phyloP scores from a whole-genome alignment of 2,329 filamentous ascomycete genomes.

The Apiospora kogelbergensis region DNA sequence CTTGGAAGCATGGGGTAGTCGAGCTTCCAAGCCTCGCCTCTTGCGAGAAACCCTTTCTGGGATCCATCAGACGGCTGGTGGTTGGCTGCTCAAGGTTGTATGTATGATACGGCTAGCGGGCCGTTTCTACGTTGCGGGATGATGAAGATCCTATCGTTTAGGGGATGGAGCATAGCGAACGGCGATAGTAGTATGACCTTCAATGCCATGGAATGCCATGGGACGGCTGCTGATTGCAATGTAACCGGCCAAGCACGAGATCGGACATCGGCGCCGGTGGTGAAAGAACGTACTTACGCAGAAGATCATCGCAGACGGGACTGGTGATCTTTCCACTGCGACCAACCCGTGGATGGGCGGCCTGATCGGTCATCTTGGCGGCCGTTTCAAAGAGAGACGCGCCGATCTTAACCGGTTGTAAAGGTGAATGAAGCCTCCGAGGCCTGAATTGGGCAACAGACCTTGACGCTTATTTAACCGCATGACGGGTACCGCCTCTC shows the following conservation, averaged over 20 bases:
- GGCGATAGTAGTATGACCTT: background rate
- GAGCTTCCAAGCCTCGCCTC: background rate
- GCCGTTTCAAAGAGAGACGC: background rate
- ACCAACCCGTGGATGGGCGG: background rate
- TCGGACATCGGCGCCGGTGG: background rate
- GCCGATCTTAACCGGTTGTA: background rate
- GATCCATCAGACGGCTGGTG: too few species aligned
- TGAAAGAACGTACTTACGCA: background rate
- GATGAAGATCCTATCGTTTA: background rate
- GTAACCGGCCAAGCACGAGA: background rate
- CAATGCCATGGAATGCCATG: slow-evolving; percentile 3
- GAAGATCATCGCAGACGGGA: background rate
- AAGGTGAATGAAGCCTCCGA: background rate
- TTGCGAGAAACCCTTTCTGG: too few species aligned
- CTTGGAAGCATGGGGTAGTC: background rate
- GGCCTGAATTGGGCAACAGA: background rate
- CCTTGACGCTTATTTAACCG: background rate
- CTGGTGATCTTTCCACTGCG: background rate
- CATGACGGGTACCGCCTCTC: background rate
- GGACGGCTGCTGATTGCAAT: background rate
- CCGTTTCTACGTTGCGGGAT: background rate
- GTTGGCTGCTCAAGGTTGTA: background rate
- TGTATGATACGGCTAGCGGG: background rate
- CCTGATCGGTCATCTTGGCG: background rate
- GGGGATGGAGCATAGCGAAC: background rate